Conservation (phyloP, 2,329 filamentous ascomycete species). For the Colletotrichum incanum region DNA sequence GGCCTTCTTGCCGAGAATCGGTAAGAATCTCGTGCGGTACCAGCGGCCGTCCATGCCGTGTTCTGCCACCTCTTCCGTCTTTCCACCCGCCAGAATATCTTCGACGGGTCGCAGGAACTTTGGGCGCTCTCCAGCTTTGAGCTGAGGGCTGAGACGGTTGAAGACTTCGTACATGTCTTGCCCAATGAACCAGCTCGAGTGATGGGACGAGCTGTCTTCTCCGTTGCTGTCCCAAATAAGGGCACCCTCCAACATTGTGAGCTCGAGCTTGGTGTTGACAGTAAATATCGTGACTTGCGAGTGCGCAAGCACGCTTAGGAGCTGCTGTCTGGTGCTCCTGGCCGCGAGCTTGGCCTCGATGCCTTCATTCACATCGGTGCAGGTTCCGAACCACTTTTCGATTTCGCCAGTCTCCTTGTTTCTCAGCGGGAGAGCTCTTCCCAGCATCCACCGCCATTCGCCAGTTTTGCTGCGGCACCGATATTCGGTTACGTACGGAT, state of each 20-base stretch:
- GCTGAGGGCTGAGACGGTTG: conserved; percentile 61
- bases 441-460: conserved; percentile 85
- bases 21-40: conserved; percentile 81
- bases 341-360: conserved; percentile 78
- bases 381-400: conserved; percentile 86
- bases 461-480: conserved; percentile 77
- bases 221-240: conserved; percentile 68
- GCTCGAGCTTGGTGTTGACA: conserved; percentile 72
- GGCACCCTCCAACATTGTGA: conserved; percentile 81
- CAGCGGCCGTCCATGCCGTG: conserved; percentile 73
- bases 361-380: conserved; percentile 84
- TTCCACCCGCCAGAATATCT: conserved; percentile 74
- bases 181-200: conserved; percentile 69
- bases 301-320: conserved; percentile 81
- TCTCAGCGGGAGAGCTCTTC: conserved; percentile 77
- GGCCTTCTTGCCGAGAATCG: conserved; percentile 72
- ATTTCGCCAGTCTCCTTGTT: conserved; percentile 78
- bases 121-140: conserved; percentile 60
- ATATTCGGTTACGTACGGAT: conserved; percentile 80
- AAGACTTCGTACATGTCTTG: conserved; percentile 78
- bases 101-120: conserved; percentile 73
- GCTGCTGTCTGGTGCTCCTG: conserved; percentile 77
- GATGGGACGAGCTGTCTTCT: conserved; percentile 50
- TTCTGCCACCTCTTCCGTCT: conserved; percentile 75
- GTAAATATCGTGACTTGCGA: conserved; percentile 84